Base-by-base conservation (phyloP, 2,329 filamentous ascomycete species). In the Exophiala calicioides region DNA sequence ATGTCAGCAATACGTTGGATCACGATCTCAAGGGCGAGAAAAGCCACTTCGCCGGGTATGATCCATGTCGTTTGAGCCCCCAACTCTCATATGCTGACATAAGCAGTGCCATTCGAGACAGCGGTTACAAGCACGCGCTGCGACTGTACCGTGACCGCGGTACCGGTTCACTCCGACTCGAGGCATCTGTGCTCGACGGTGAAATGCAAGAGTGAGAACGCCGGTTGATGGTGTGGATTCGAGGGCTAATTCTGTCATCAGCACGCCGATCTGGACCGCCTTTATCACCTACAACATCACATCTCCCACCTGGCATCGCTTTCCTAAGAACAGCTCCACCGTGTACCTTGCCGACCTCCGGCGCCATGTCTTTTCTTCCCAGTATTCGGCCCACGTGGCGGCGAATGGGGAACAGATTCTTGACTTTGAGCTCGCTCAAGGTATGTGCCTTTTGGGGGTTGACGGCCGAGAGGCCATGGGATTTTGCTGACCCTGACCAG, bases 251-350 rank as follows among this genome's bases (percentile, higher is more conserved):
- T 33, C 38, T 45, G 26, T 37, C 35, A 35, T 55, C n/a, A 74
- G 72, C 15, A 75, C 77, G 2, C 80, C 80, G 0, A 75, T 83
- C 44, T 84, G 80, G 80, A 84, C 79, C 2, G 76, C 76, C 0
- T 80, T 80, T 50, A 68, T 80, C 15, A 76, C 74, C 1, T 63
- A 71, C 18, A 70, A 74, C 44, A 63, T 78, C 24, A 63, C 65
- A 20, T 65, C 69, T 40, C 68, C 63, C 4, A 65, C 64, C 24
- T 81, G 78, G 77, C 68, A 77, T 47, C 69, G 68, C 30, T 49
- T 44, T 31, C 12, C 40, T 12, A 46, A 47, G 27, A 44, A 50
- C 20, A 64, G 62, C 8, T 70, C 66, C 29, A 69, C 70, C 1
- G 62, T 80, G 2, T 62, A 75, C 18, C 61, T 82, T 16, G 67